A percentile compares a stretch with the other conserved stretches of the same genome.
phyloP scores from a whole-genome alignment of 2,329 filamentous ascomycete species.

The Sclerotinia trifoliorum region DNA sequence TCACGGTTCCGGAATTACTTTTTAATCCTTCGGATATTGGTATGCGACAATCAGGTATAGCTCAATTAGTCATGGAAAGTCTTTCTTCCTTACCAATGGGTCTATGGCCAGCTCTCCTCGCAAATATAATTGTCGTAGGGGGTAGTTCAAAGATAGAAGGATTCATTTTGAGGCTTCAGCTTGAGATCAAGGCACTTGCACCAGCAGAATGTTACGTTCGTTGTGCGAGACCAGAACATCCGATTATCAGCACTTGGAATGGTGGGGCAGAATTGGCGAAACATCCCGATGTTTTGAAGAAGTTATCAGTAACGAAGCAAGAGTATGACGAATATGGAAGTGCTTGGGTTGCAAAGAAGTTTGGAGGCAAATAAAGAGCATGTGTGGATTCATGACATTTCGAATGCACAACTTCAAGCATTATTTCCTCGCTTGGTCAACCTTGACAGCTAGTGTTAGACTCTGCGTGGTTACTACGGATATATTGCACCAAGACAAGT shows the following conservation, averaged over 20 bases:
- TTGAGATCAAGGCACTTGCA: slow-evolving; percentile 68
- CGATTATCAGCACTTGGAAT: slow-evolving; percentile 78
- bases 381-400: neutral
- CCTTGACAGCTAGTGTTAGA: slow-evolving; percentile 2
- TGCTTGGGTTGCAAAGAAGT: slow-evolving; percentile 71
- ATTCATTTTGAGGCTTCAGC: slow-evolving; percentile 75
- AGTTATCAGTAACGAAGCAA: slow-evolving; percentile 74
- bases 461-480: neutral
- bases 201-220: slow-evolving; percentile 77
- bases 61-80: slow-evolving; percentile 79
- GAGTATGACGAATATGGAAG: slow-evolving; percentile 89
- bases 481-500: neutral
- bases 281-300: slow-evolving; percentile 62
- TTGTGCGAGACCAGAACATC: slow-evolving; percentile 67
- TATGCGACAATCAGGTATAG: slow-evolving; percentile 76
- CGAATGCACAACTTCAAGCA: neutral
- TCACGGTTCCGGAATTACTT: slow-evolving; percentile 82
- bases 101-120: slow-evolving; percentile 77
- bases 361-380: slow-evolving; percentile 46
- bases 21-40: slow-evolving; percentile 86
- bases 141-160: slow-evolving; percentile 79
- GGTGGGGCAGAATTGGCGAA: slow-evolving; percentile 78
- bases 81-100: slow-evolving; percentile 74
- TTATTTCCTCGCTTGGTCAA: neutral
- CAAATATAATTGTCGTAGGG: slow-evolving; percentile 86